Evolutionary conservation across 305 asterid genomes (phyloP).

Genomic region (Euphrasia arctica): DNA sequence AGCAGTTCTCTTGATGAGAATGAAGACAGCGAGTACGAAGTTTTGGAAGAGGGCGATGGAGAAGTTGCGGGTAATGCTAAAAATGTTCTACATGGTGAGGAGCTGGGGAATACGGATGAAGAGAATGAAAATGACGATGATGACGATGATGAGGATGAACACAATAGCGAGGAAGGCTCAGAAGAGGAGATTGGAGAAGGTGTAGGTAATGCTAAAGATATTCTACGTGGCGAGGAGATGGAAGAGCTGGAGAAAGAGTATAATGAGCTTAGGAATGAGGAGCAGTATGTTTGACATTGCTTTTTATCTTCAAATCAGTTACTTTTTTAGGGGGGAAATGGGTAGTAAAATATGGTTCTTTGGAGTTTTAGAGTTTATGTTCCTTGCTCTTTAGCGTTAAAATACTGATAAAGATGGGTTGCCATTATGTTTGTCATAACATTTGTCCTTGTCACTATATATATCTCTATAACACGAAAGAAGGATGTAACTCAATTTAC

Average conservation of each 20-base stretch:
- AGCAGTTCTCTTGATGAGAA: constrained; percentile 23
- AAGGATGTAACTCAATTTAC: not conserved
- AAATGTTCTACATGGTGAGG: constrained; percentile 44
- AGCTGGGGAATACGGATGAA: constrained; percentile 42
- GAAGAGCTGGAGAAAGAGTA: constrained; percentile 81
- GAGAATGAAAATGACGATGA: constrained; percentile 28
- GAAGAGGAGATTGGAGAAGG: constrained; percentile 34
- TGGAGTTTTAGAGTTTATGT: not conserved
- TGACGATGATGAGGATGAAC: constrained; percentile 25
- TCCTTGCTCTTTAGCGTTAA: not conserved
- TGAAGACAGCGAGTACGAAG: constrained; percentile 26
- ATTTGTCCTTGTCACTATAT: not conserved
- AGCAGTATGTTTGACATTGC: constrained; percentile 55
- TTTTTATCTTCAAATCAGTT: constrained; percentile 9
- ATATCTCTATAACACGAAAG: no score
- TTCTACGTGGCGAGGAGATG: constrained; percentile 53
- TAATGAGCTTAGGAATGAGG: constrained; percentile 55
- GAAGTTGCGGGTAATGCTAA: constrained; percentile 20
- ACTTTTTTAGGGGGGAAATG: no score
- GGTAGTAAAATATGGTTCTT: constrained; percentile 4
- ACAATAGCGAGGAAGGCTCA: constrained; percentile 27
- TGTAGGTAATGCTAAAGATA: constrained; percentile 24
- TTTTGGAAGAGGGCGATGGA: constrained; percentile 30
- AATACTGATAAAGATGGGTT: not conserved
- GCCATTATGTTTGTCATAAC: not conserved